phyloP scores from a whole-genome alignment of 2,329 filamentous ascomycete species.

The Fusarium phyllophilum region DNA sequence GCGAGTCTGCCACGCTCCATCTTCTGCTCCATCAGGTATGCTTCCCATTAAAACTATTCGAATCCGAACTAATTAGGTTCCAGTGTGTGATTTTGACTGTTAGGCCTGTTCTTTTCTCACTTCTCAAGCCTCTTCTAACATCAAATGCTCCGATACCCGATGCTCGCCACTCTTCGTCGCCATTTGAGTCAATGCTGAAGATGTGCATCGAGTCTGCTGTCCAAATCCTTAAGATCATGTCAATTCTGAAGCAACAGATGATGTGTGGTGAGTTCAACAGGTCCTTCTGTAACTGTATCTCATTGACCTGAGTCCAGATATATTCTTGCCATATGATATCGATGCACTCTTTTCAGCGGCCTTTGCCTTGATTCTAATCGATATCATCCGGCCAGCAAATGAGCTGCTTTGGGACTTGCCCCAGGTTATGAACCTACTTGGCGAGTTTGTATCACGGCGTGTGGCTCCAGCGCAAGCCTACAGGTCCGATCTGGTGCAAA shows the following conservation, averaged over 20 bases:
- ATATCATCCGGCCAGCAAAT: constrained; percentile 33
- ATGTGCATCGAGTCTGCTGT: constrained; percentile 36
- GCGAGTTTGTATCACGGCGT: constrained; percentile 29
- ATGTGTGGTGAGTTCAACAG: constrained; percentile 21
- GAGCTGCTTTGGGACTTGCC: constrained; percentile 35
- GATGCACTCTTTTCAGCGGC: constrained; percentile 34
- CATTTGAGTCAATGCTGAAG: constrained; percentile 35
- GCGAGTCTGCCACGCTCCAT: constrained; percentile 34
- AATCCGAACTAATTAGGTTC: background rate
- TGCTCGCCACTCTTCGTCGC: constrained; percentile 9
- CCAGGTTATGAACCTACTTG: constrained; percentile 30
- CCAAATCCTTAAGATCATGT: constrained; percentile 33
- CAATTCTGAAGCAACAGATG: constrained; percentile 29
- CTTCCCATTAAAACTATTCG: background rate
- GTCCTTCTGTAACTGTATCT: background rate
- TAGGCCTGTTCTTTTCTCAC: constrained; percentile 32
- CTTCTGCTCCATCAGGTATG: constrained; percentile 31
- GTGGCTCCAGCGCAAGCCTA: constrained; percentile 36
- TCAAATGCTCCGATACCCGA: background rate
- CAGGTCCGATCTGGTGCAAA: constrained; percentile 24
- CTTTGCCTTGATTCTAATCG: constrained; percentile 31
- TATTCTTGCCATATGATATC: constrained; percentile 36
- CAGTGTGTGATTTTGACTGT: constrained; percentile 36
- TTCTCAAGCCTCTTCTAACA: constrained; percentile 25
- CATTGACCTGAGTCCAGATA: constrained; percentile 8